Percentiles rank a stretch among this genome's conserved stretches.
These are phyloP conservation scores for Microbotryum saponariae DNA, from an alignment of 1,284 basidiomycete genomes.

Conservation along the genomic window DNA sequence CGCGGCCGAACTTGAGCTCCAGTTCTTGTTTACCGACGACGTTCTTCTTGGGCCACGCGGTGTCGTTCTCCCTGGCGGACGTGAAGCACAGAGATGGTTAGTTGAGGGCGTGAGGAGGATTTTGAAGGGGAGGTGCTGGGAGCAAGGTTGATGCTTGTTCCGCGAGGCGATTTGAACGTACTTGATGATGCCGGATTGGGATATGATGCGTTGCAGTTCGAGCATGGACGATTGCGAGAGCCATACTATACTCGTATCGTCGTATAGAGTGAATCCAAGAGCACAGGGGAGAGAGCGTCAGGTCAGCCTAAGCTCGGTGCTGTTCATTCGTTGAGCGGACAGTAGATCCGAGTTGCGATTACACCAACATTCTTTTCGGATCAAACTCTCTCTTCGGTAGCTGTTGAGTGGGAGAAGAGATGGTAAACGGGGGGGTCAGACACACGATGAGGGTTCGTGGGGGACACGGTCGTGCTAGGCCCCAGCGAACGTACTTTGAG, in stretches of 20 bases:
- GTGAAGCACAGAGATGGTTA: neutral
- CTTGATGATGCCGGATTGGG: conserved; percentile 92
- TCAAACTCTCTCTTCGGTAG: conserved; percentile 92
- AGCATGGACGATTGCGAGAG: conserved; percentile 82
- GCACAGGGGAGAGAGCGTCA: neutral
- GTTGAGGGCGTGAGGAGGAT: neutral
- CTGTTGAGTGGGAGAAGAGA: conserved; percentile 13
- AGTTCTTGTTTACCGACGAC: conserved; percentile 96
- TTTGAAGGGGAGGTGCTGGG: neutral
- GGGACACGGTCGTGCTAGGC: neutral
- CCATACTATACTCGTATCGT: conserved; percentile 61
- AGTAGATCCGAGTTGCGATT: no score
- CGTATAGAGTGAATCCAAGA: conserved; percentile 5
- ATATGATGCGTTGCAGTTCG: conserved; percentile 90
- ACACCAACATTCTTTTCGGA: conserved; percentile 91
- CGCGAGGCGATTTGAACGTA: conserved; percentile 43
- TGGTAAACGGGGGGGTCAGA: neutral
- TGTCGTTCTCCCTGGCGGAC: conserved; percentile 82
- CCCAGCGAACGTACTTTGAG: conserved; percentile 55
- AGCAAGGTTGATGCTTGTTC: neutral
- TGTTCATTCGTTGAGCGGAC: no score
- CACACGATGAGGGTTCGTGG: no score
- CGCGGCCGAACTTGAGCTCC: conserved; percentile 85
- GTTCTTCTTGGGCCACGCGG: conserved; percentile 97
- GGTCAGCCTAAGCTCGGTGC: neutral